Evolutionary conservation across 2,329 filamentous ascomycete genomes (phyloP), one percentile per base, ranked within the genome.

Genomic region (Daldinia sp.): DNA sequence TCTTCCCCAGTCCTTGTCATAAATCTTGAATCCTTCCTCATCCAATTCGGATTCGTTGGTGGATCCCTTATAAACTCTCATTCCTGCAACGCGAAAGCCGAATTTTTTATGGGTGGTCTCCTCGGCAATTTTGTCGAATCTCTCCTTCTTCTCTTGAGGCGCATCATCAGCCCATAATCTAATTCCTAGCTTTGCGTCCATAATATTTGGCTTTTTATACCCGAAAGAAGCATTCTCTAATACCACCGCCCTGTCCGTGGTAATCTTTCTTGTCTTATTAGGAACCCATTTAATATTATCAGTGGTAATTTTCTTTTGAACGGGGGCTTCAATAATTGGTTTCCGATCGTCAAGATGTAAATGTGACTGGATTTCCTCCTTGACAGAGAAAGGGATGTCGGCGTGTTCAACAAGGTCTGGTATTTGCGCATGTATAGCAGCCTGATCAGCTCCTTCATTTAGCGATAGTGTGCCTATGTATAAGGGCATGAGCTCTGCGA

Each of bases 131-230:
- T 87, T 84, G 72, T 89, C 85, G 74, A 91, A 90, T 33, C 88
- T 84, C 39, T 80, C 76, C 74, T 86, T 86, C 81, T 91, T 91
- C 74, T 88, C 83, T 28, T 79, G 73, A 0, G 87, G 84, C 26
- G 89, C 89, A 69, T 90, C 84, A 67, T 97, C 93, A 13, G 93
- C 95, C 91, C 94, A 98, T 5, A 99, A 82, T 35, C 93, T 88
- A 56, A 90, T 87, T 48, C 96, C 96, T 20, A 99, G 88, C 82
- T 99, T 99, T 72, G 97, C 88, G 77, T 99, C 96, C 65, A 99
- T 84, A 6, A 99, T 93, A 74, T 97, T 98, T 6, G 96, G 93
- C 65, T 88, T 87, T 75, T 87, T 88, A 83, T 94, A 98, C 0
- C 93, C 93, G 71, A 88, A 87, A 0, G 93, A 90, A 6, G 93